phyloP scores from a whole-genome alignment of 306 rosid species.

The Dalbergia oliveri region DNA sequence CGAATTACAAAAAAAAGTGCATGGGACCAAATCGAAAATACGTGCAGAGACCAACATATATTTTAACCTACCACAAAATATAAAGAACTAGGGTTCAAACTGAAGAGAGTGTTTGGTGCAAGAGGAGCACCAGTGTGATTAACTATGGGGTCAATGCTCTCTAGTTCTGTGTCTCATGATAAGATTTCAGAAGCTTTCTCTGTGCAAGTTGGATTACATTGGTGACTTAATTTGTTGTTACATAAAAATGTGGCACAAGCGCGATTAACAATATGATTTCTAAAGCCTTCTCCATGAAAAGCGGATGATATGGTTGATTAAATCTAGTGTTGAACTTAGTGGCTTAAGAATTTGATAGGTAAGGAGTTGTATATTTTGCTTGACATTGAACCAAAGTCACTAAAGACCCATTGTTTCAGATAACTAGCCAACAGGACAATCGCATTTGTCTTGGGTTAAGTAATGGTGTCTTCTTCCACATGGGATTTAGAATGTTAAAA shows the following conservation, averaged over 20 bases:
- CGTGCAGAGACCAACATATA: too few species aligned
- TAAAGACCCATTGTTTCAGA: background rate
- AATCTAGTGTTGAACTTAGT: constrained; percentile 7
- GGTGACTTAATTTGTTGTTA: too few species aligned
- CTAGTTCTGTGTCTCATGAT: background rate
- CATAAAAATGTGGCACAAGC: too few species aligned
- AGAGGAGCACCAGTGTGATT: background rate
- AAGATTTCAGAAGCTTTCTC: background rate
- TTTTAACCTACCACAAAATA: too few species aligned
- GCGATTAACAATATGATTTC: background rate
- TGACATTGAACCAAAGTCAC: background rate
- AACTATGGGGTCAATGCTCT: background rate
- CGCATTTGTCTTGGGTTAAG: constrained; percentile 20
- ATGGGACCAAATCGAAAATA: too few species aligned
- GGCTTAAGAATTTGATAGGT: background rate
- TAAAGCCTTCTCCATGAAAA: background rate
- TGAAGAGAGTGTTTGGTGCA: background rate
- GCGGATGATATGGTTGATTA: background rate
- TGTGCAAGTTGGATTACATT: background rate
- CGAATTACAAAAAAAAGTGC: too few species aligned
- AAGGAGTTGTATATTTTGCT: background rate
- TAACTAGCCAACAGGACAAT: background rate
- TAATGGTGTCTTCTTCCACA: background rate
- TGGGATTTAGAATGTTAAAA: background rate
- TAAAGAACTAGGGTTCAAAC: background rate